These are phyloP conservation scores for Cladosporium sp. DNA, from an alignment of 2,329 filamentous ascomycete species.

Conservation along the genomic window DNA sequence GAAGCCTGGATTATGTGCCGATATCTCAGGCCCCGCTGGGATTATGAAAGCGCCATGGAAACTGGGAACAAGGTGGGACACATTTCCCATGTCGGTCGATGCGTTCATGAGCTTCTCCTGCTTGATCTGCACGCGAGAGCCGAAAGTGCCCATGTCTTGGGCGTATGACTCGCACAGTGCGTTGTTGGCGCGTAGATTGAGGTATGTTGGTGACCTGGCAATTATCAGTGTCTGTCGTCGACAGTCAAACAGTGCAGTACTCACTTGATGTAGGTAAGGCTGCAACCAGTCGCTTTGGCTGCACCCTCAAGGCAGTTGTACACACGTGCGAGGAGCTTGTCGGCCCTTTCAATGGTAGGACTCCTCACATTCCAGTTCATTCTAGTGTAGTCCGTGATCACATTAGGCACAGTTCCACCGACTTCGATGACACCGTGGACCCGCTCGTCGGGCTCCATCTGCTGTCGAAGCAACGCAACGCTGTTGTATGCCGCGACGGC, in stretches of 20 bases:
- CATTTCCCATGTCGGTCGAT: constrained; percentile 19
- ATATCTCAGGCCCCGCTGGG: not conserved
- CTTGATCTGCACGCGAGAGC: constrained; percentile 13
- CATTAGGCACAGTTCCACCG: constrained; percentile 9
- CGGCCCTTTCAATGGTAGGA: constrained; percentile 15
- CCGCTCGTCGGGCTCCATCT: constrained; percentile 19
- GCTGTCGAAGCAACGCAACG: constrained; percentile 20
- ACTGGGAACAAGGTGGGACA: constrained; percentile 17
- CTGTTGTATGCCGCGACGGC: constrained; percentile 19
- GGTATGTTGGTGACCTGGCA: constrained; percentile 6
- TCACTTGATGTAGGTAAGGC: constrained; percentile 20
- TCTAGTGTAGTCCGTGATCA: constrained; percentile 18
- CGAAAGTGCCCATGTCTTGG: constrained; percentile 18
- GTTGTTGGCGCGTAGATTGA: constrained; percentile 18
- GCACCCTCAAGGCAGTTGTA: not conserved
- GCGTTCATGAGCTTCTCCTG: constrained; percentile 19
- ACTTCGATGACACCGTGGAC: constrained; percentile 21
- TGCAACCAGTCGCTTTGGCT: constrained; percentile 14
- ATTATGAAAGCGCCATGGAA: not conserved
- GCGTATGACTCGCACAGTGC: constrained; percentile 18
- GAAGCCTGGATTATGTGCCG: constrained; percentile 12
- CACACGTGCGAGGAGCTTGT: not conserved
- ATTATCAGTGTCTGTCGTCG: not conserved
- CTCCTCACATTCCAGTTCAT: constrained; percentile 21
- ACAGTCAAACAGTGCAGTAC: not conserved